Conservation (phyloP, 177 flowering plant genomes). For the Tripterygium wilfordii region DNA sequence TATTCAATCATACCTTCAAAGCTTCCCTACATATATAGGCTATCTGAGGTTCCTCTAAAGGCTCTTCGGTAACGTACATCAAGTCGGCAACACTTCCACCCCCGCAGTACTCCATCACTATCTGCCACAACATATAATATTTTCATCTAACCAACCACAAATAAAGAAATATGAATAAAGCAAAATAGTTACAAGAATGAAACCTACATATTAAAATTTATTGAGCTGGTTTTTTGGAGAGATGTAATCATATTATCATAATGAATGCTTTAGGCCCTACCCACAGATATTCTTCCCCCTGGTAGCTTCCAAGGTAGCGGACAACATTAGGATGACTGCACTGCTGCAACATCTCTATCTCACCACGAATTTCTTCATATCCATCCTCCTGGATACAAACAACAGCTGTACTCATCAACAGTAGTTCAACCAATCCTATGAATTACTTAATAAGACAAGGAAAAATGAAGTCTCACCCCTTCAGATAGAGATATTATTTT, state of each 20-base stretch:
- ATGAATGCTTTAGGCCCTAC: slow-evolving; percentile 27
- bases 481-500: slow-evolving; percentile 90
- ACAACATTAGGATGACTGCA: slow-evolving; percentile 99
- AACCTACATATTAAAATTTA: too few relatives aligned
- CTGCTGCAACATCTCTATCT: slow-evolving; percentile 98
- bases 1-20: slow-evolving; percentile 70
- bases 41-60: slow-evolving; percentile 91
- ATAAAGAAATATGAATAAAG: not conserved
- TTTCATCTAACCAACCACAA: not conserved
- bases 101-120: slow-evolving; percentile 99
- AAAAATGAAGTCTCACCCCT: slow-evolving; percentile 54
- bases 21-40: slow-evolving; percentile 96
- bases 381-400: slow-evolving; percentile 79
- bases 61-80: slow-evolving; percentile 82
- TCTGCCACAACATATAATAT: slow-evolving; percentile 45
- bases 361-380: slow-evolving; percentile 98
- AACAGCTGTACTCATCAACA: slow-evolving; percentile 1
- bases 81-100: slow-evolving; percentile 99
- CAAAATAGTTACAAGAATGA: not conserved
- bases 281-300: slow-evolving; percentile 99
- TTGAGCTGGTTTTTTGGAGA: too few relatives aligned
- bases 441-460: not conserved
- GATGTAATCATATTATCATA: too few relatives aligned
- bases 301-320: slow-evolving; percentile 97
- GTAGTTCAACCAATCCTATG: slow-evolving; percentile 1